A percentile compares a stretch with the other conserved stretches of the same genome.
Conservation (phyloP, 441 rosid species). For the Bocquillonia castaneifolia region DNA sequence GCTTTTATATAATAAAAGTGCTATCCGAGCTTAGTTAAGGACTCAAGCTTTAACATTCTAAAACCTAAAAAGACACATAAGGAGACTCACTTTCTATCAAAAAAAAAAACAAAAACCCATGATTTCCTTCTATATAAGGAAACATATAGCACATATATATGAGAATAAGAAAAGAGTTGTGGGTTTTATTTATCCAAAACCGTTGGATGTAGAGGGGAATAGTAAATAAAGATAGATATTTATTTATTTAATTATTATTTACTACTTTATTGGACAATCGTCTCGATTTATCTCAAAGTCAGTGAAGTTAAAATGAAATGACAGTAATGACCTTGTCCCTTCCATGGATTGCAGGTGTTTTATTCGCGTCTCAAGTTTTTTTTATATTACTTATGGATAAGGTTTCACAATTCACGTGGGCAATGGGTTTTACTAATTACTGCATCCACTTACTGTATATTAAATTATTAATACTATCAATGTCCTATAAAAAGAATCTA, state of each 20-base stretch:
- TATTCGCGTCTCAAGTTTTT: too few species aligned
- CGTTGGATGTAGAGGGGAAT: neutral
- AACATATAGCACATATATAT: too few species aligned
- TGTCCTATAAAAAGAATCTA: too few species aligned
- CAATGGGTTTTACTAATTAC: neutral
- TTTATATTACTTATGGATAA: conserved; percentile 25
- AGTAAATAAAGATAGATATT: conserved; percentile 4
- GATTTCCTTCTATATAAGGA: conserved; percentile 11
- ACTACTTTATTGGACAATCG: neutral
- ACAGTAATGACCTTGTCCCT: conserved; percentile 1
- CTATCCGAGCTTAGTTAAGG: too few species aligned
- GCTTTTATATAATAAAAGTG: too few species aligned
- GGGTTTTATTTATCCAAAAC: conserved; percentile 22
- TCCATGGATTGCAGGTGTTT: too few species aligned
- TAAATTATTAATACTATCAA: too few species aligned
- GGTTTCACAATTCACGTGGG: conserved; percentile 26
- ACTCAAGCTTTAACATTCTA: conserved; percentile 11
- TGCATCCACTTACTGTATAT: too few species aligned
- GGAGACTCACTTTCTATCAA: neutral
- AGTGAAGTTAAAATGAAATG: conserved; percentile 9
- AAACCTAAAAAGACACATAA: neutral
- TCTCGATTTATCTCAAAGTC: conserved; percentile 16
- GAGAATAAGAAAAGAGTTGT: neutral
- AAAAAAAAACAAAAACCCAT: conserved; percentile 6
- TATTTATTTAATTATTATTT: neutral